phyloP scores from a whole-genome alignment of 2,329 filamentous ascomycete species.

The Hortaea sp. region DNA sequence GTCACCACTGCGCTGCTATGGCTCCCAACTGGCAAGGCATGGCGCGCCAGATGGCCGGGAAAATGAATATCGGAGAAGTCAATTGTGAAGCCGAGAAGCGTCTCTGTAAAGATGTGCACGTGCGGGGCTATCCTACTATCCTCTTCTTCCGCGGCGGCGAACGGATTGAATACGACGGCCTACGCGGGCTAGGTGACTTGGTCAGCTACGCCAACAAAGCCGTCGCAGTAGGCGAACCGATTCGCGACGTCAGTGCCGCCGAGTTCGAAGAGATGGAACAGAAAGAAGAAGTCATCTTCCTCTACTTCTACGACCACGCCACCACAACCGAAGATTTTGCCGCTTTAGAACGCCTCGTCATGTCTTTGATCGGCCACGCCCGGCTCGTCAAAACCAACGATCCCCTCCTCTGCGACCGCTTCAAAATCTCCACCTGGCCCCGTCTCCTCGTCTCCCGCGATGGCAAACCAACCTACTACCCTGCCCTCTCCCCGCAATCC shows the following conservation, averaged over 20 bases:
- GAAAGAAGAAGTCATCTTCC: conserved; percentile 89
- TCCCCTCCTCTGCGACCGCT: conserved; percentile 62
- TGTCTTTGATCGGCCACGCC: conserved; percentile 82
- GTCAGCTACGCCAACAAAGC: conserved; percentile 80
- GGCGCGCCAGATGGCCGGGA: conserved; percentile 80
- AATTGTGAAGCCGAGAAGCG: conserved; percentile 80
- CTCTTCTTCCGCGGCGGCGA: conserved; percentile 89
- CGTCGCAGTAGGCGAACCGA: conserved; percentile 62
- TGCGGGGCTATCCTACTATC: conserved; percentile 77
- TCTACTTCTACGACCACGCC: conserved; percentile 96
- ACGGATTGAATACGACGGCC: conserved; percentile 82
- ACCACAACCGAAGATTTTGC: conserved; percentile 87
- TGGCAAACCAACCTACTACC: conserved; percentile 83
- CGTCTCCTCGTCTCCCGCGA: conserved; percentile 81
- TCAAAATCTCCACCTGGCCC: conserved; percentile 97
- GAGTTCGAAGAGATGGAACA: conserved; percentile 75
- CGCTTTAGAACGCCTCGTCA: conserved; percentile 73
- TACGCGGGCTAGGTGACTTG: conserved; percentile 85
- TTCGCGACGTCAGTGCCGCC: conserved; percentile 69
- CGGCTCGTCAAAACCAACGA: conserved; percentile 89
- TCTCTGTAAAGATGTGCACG: conserved; percentile 83
- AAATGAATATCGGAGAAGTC: conserved; percentile 87
- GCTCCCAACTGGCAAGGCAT: conserved; percentile 83
- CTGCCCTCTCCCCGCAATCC: conserved; percentile 73
- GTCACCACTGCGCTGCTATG: conserved; percentile 87